phyloP scores from a whole-genome alignment of 2,329 filamentous ascomycete species.

The Fusarium brevicatenulatum region DNA sequence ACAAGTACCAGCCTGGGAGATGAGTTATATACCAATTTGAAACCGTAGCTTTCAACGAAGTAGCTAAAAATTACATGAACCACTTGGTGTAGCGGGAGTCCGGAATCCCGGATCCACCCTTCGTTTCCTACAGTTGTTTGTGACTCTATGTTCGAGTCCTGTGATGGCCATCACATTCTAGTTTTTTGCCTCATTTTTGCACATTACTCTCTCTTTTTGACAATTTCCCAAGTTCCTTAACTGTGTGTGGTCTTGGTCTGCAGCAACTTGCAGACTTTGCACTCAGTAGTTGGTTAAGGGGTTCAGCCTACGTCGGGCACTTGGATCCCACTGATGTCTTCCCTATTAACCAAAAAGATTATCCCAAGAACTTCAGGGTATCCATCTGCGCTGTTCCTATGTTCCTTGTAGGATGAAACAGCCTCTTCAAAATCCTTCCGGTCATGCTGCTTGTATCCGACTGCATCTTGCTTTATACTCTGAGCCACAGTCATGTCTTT shows the following conservation, averaged over 20 bases:
- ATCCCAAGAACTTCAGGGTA: background rate
- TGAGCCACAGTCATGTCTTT: background rate
- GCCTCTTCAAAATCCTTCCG: background rate
- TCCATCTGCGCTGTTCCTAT: background rate
- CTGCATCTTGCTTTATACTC: background rate
- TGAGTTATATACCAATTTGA: background rate
- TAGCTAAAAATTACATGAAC: background rate
- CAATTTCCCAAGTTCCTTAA: no score
- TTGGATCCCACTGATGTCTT: background rate
- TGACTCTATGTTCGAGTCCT: background rate
- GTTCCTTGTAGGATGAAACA: no score
- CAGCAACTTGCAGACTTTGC: no score
- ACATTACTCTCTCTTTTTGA: no score
- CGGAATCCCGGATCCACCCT: background rate
- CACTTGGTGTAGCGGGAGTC: background rate
- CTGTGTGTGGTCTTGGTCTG: no score
- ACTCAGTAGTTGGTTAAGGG: no score
- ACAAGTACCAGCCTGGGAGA: rapidly evolving
- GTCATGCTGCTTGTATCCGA: rapidly evolving
- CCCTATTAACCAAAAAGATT: no score
- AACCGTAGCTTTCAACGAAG: background rate
- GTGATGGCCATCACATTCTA: background rate
- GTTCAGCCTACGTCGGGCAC: rapidly evolving
- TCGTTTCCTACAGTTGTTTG: background rate
- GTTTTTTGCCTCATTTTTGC: background rate